These are phyloP conservation scores for Metschnikowia bowlesiae DNA, from an alignment of 805 yeast genomes.

Conservation along the genomic window DNA sequence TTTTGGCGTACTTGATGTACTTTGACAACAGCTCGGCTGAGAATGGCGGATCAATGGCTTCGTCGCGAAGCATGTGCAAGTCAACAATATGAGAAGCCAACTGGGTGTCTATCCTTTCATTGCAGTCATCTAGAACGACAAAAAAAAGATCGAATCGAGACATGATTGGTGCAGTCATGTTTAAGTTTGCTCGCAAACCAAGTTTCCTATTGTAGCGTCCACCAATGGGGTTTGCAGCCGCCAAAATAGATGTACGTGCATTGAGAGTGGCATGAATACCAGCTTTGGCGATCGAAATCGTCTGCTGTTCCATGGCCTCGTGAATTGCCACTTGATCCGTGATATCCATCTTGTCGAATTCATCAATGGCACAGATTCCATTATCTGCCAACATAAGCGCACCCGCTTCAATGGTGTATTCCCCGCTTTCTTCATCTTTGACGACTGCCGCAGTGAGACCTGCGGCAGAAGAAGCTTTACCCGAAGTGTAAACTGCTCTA, in stretches of 20 bases:
- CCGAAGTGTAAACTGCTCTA: conserved; percentile 93
- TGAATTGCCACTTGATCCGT: conserved; percentile 97
- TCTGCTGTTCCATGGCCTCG: conserved; percentile 99
- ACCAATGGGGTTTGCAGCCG: conserved; percentile 99
- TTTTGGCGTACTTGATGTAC: conserved; percentile 86
- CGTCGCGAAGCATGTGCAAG: conserved; percentile 86
- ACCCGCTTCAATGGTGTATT: conserved; percentile 96
- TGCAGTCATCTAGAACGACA: conserved; percentile 91
- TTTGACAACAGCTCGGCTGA: conserved; percentile 83
- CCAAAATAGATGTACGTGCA: conserved; percentile 92
- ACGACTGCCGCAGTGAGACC: conserved; percentile 98
- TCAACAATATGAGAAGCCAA: conserved; percentile 91
- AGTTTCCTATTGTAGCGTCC: conserved; percentile 90
- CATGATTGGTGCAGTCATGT: conserved; percentile 98
- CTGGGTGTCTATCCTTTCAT: conserved; percentile 83
- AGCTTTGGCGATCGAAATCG: conserved; percentile 96
- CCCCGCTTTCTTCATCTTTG: conserved; percentile 95
- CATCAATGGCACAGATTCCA: conserved; percentile 98
- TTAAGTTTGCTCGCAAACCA: conserved; percentile 78
- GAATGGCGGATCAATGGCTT: conserved; percentile 84
- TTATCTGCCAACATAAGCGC: conserved; percentile 98
- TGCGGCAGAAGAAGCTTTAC: conserved; percentile 98
- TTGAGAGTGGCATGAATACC: conserved; percentile 97
- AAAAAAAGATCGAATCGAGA: conserved; percentile 95
- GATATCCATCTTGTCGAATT: conserved; percentile 96